These are phyloP conservation scores for Lactarius akahatsu DNA, from an alignment of 768 basidiomycete species.

Conservation along the genomic window DNA sequence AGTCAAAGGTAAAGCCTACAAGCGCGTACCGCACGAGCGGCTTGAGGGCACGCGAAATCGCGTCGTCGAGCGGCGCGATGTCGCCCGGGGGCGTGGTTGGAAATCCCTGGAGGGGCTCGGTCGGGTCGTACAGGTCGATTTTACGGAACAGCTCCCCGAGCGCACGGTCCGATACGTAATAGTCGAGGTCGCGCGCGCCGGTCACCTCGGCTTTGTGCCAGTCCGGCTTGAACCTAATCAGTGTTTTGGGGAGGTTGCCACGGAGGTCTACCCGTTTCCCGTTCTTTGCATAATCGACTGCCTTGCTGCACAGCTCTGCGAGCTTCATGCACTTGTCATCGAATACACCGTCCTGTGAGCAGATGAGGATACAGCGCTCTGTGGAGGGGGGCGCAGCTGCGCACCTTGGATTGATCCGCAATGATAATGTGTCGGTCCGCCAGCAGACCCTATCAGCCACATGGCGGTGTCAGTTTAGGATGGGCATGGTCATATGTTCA, in stretches of 20 bases:
- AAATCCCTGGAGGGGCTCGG: conserved; percentile 28
- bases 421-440: conserved; percentile 68
- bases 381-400: conserved; percentile 2
- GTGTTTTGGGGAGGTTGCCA: conserved; percentile 46
- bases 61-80: conserved; percentile 9
- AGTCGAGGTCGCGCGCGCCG: conserved; percentile 55
- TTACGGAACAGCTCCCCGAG: conserved; percentile 70
- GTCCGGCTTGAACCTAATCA: conserved; percentile 73
- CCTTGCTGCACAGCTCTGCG: conserved; percentile 62
- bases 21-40: conserved; percentile 16
- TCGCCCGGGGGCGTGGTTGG: not conserved
- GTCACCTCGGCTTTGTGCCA: conserved; percentile 55
- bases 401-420: conserved; percentile 72
- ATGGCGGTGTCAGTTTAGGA: not conserved
- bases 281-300: conserved; percentile 81
- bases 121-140: conserved; percentile 47
- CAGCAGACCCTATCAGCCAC: conserved; percentile 54
- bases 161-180: conserved; percentile 69
- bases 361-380: not conserved
- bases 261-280: conserved; percentile 61
- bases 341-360: conserved; percentile 55
- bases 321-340: conserved; percentile 57
- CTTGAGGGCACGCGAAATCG: conserved; percentile 15
- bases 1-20: not conserved
- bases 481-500: too few relatives aligned